phyloP scores from a whole-genome alignment of 208 protist species.

The Leishmania lainsoni region DNA sequence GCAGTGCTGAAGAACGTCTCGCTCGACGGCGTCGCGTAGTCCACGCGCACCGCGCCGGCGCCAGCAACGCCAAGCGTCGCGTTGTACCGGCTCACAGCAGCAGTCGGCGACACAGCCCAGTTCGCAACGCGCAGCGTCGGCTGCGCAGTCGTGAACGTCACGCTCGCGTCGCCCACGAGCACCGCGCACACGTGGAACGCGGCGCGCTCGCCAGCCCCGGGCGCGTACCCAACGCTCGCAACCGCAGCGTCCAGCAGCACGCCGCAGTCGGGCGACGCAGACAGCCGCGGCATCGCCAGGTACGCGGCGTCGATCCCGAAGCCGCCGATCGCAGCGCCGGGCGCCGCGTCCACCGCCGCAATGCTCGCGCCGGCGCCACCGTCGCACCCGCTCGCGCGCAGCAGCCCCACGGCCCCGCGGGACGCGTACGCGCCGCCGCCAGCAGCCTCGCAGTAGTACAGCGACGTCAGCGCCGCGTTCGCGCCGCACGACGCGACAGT shows the following conservation, averaged over 20 bases:
- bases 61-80: constrained; percentile 17
- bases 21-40: constrained; percentile 46
- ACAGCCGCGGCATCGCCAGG: constrained; percentile 40
- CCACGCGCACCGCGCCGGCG: constrained; percentile 33
- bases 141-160: constrained; percentile 54
- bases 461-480: constrained; percentile 22
- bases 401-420: constrained; percentile 51
- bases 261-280: constrained; percentile 37
- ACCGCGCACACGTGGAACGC: constrained; percentile 65
- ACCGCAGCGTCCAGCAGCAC: constrained; percentile 19
- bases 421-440: constrained; percentile 30
- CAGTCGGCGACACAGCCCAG: constrained; percentile 38
- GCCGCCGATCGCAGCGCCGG: constrained; percentile 36
- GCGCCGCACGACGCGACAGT: constrained; percentile 40
- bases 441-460: constrained; percentile 72
- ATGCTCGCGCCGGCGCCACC: constrained; percentile 42
- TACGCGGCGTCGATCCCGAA: constrained; percentile 49
- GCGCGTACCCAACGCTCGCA: constrained; percentile 42
- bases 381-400: constrained; percentile 43
- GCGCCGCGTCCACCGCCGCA: constrained; percentile 29
- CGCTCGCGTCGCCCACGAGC: constrained; percentile 25
- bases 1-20: constrained; percentile 52
- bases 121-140: constrained; percentile 57
- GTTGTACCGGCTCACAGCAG: constrained; percentile 46
- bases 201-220: constrained; percentile 34